Evolutionary conservation across 192 early-diverging fungal species (phyloP).

Genomic region (Podochytrium sp.): DNA sequence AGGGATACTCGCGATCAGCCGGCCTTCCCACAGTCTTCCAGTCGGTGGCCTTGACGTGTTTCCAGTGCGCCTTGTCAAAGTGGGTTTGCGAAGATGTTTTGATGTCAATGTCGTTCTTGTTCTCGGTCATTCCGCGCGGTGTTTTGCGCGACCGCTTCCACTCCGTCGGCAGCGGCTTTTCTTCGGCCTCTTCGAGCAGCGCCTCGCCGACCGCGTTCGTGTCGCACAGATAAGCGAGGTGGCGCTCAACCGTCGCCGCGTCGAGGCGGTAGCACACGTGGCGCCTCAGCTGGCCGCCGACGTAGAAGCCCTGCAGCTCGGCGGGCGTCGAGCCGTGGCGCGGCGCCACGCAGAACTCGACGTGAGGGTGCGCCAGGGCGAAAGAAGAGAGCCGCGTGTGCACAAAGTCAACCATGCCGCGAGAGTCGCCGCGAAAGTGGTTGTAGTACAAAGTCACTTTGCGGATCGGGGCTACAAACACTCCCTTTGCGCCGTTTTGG

Average conservation of each 20-base stretch:
- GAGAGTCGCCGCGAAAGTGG: conserved; percentile 41
- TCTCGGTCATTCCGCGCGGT: not conserved
- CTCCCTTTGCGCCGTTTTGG: conserved; percentile 30
- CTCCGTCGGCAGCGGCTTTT: not conserved
- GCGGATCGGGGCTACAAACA: conserved; percentile 42
- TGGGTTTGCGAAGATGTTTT: conserved; percentile 15
- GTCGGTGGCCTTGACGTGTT: conserved; percentile 21
- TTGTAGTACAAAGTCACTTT: conserved; percentile 44
- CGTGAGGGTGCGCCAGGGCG: conserved; percentile 36
- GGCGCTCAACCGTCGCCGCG: conserved; percentile 12
- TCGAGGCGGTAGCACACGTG: conserved; percentile 19
- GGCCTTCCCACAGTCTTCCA: conserved; percentile 35
- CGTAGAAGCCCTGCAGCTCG: conserved; percentile 38
- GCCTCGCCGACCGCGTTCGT: not conserved
- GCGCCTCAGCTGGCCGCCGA: conserved; percentile 24
- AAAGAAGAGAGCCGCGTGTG: conserved; percentile 26
- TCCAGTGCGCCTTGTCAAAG: conserved; percentile 10
- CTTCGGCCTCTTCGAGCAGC: conserved; percentile 14
- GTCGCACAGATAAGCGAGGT: conserved; percentile 41
- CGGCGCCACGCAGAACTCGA: conserved; percentile 36
- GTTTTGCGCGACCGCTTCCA: conserved; percentile 15
- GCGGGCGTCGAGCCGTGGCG: conserved; percentile 20
- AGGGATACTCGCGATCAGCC: conserved; percentile 25
- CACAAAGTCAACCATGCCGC: conserved; percentile 49
- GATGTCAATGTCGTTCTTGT: conserved; percentile 25